Evolutionary conservation across 2,329 filamentous ascomycete species (phyloP).

Genomic region (Aureobasidium subglaciale): DNA sequence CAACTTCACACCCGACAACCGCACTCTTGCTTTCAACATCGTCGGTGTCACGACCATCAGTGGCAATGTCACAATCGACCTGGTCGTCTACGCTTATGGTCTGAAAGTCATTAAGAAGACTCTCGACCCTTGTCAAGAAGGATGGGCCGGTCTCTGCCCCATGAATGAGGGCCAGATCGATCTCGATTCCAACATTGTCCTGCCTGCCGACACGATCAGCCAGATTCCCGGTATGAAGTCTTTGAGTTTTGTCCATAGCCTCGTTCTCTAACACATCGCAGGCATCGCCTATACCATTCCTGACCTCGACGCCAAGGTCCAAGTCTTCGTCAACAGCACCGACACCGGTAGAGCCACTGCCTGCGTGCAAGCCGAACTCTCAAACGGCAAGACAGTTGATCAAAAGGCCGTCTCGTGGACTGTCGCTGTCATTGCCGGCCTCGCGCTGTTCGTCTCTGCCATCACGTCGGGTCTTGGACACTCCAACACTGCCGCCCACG

Average conservation of each 20-base stretch:
- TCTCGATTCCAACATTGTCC: slow-evolving; percentile 61
- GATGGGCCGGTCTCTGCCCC: slow-evolving; percentile 72
- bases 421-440: slow-evolving; percentile 77
- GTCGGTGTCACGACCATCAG: slow-evolving; percentile 76
- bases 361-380: slow-evolving; percentile 80
- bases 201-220: slow-evolving; percentile 51
- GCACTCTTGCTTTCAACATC: slow-evolving; percentile 65
- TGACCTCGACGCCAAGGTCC: slow-evolving; percentile 81
- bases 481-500: slow-evolving; percentile 88
- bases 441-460: slow-evolving; percentile 77
- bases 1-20: slow-evolving; percentile 68
- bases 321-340: slow-evolving; percentile 70
- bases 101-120: slow-evolving; percentile 60
- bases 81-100: slow-evolving; percentile 76
- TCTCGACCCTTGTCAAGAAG: slow-evolving; percentile 63
- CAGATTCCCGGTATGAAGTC: slow-evolving; percentile 56
- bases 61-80: slow-evolving; percentile 71
- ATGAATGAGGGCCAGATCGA: slow-evolving; percentile 81
- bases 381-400: slow-evolving; percentile 88
- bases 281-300: slow-evolving; percentile 82
- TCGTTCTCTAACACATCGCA: neutral
- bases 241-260: slow-evolving; percentile 1
- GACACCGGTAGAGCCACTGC: slow-evolving; percentile 60
- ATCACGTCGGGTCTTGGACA: slow-evolving; percentile 85
- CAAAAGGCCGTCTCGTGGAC: slow-evolving; percentile 83